These are phyloP conservation scores for Vitis hybrid DNA, from an alignment of 177 flowering plant species.

Conservation along the genomic window DNA sequence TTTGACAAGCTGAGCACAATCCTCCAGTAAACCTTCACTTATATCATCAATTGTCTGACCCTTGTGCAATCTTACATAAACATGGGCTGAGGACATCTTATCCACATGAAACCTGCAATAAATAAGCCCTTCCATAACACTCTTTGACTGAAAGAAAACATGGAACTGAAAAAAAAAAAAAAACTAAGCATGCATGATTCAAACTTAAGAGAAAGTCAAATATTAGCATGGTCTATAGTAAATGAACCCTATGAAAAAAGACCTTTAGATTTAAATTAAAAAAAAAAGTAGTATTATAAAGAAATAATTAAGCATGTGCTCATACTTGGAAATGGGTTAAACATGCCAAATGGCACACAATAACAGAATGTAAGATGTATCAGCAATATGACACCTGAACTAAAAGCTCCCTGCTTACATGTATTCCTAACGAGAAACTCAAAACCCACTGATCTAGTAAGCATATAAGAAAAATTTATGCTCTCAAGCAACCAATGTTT, in stretches of 20 bases:
- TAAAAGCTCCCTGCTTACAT: no score
- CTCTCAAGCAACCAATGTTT: no score
- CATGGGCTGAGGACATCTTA: conserved; percentile 99
- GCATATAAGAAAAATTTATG: no score
- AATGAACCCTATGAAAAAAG: not conserved
- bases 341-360: no score
- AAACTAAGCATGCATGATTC: not conserved
- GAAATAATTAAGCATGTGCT: not conserved
- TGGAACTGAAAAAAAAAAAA: no score
- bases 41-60: conserved; percentile 92
- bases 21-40: conserved; percentile 90
- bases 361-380: no score
- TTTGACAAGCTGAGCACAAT: conserved; percentile 97
- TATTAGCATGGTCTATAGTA: not conserved
- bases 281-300: not conserved
- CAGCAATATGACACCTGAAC: no score
- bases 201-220: not conserved
- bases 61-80: conserved; percentile 83
- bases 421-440: no score
- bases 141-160: no score
- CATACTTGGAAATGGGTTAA: no score
- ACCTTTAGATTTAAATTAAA: no score
- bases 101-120: conserved; percentile 95
- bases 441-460: no score
- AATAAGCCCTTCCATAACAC: not conserved